Evolutionary conservation across 306 rosid species (phyloP).

Genomic region (Trifolium dubium): DNA sequence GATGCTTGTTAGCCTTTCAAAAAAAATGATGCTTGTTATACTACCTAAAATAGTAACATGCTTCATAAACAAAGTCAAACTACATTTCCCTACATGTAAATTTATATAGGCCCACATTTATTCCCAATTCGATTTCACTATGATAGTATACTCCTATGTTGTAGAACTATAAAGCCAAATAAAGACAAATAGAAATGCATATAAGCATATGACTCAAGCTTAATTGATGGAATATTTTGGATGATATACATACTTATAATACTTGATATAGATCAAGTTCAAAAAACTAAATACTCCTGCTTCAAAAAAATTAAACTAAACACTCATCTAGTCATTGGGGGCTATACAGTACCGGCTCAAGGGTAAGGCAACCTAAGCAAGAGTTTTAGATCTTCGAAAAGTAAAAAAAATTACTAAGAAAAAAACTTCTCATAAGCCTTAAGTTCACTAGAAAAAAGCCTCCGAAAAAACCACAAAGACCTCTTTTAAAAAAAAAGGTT

Average conservation of each 20-base stretch:
- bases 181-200: neutral
- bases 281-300: too few relatives aligned
- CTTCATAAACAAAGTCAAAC: conserved; percentile 38
- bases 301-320: too few relatives aligned
- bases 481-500: too few relatives aligned
- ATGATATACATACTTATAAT: neutral
- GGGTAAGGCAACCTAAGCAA: too few relatives aligned
- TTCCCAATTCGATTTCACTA: neutral
- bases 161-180: neutral
- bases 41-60: conserved; percentile 17
- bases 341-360: too few relatives aligned
- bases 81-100: conserved; percentile 36
- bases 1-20: conserved; percentile 23
- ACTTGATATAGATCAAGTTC: neutral
- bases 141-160: neutral
- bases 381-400: too few relatives aligned
- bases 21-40: neutral
- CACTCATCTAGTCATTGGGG: too few relatives aligned
- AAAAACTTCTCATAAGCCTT: too few relatives aligned
- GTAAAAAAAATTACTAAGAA: too few relatives aligned
- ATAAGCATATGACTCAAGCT: neutral
- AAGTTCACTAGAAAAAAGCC: too few relatives aligned
- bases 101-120: conserved; percentile 25
- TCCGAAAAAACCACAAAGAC: too few relatives aligned
- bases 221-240: neutral